Evolutionary conservation across 1,139 yeast genomes (phyloP), one percentile per base, ranked within the genome.

Genomic region (Trichomonascaceae sp.): DNA sequence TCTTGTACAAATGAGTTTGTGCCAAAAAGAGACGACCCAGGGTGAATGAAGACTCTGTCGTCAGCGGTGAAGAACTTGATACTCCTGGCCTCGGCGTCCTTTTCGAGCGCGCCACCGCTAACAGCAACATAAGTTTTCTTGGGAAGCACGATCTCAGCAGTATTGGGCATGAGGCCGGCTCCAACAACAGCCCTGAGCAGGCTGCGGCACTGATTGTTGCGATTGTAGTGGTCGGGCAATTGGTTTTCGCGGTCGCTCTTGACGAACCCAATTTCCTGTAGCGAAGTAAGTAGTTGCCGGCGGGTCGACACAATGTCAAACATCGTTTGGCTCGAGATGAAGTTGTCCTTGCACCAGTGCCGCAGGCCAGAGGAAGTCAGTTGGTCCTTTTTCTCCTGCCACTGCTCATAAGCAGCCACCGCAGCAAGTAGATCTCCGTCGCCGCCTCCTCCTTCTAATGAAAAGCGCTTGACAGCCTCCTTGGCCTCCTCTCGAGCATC

Each of bases 131-230:
- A 89, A 46, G 79, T 81, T 5, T 87, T 73, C 42, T 81, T 85
- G 0, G 97, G 97, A 25, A 74, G 62, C 44, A 78, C 84, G 3
- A 84, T 81, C 40, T 85, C 67, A 0, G 92, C 85, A 26, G 84
- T 62, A 36, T 80, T 78, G 0, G 97, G 97, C 46, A 77, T 79
- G 47, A 76, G 71, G 0, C 95, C 68, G 2, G 93, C 93, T 0
- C 93, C 75, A 16, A 85, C 58, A 1, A 87, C 65, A 0, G 93
- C 72, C 26, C 75, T 64, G 3, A 84, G 48, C 2, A 85, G 60
- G 4, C 66, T 54, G 28, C 57, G 56, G 44, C 76, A 76, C 1
- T 50, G 46, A 8, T 55, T 56, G 43, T 79, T 76, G 40, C 71
- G 59, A 48, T 76, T 74, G 39, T 48, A 40, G 23, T 41, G 35